Evolutionary conservation across 2,329 filamentous ascomycete genomes (phyloP).

Genomic region (Xylaria sp.): DNA sequence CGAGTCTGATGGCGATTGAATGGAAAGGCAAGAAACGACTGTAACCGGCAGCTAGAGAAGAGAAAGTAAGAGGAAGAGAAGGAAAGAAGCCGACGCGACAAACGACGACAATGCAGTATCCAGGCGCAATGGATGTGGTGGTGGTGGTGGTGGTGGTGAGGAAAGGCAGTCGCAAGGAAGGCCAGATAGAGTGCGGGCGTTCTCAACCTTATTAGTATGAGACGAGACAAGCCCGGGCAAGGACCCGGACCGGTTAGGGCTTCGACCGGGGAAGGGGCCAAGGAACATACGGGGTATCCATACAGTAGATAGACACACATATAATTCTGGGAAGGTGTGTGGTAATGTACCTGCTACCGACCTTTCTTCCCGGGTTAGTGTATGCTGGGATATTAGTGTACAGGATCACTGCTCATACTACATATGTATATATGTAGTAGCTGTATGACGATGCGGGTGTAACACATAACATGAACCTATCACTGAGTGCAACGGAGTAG

Average conservation of each 20-base stretch:
- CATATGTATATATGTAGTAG: no score
- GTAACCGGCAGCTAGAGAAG: conserved; percentile 39
- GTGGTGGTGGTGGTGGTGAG: conserved; percentile 13
- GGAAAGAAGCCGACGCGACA: conserved; percentile 13
- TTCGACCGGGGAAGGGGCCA: conserved; percentile 9
- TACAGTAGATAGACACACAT: neutral
- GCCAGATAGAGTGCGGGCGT: conserved; percentile 8
- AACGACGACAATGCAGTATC: conserved; percentile 11
- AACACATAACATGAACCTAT: conserved; percentile 8
- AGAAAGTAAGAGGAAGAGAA: conserved; percentile 28
- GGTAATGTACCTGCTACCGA: neutral
- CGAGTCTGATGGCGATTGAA: conserved; percentile 37
- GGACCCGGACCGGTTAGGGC: conserved; percentile 4
- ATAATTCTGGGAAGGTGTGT: conserved; percentile 1
- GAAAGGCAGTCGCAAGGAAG: conserved; percentile 22
- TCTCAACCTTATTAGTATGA: conserved; percentile 26
- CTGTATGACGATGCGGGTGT: conserved; percentile 17
- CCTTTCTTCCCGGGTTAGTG: neutral
- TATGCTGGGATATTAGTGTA: neutral
- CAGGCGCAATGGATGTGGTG: conserved; percentile 14
- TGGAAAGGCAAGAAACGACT: conserved; percentile 25
- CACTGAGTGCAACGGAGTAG: conserved; percentile 2
- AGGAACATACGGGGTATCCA: neutral
- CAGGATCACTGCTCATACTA: neutral
- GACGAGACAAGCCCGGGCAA: conserved; percentile 2